A percentile compares a stretch with the other conserved stretches of the same genome.
These are phyloP conservation scores for Hanseniaspora pseudoguilliermondii DNA, from an alignment of 805 yeast genomes.

Conservation along the genomic window DNA sequence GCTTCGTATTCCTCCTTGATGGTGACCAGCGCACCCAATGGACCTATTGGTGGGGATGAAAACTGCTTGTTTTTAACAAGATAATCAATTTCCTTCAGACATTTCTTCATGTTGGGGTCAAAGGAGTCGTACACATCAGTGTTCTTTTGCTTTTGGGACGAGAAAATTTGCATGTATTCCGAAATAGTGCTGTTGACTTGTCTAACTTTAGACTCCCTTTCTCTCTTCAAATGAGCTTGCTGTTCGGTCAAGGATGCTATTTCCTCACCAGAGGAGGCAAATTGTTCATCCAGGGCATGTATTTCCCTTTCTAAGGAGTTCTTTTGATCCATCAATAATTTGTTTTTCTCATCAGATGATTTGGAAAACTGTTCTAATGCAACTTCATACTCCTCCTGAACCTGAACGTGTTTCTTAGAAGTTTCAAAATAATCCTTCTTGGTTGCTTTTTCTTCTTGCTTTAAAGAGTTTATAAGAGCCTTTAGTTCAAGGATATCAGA, in stretches of 20 bases:
- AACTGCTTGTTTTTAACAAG: slow-evolving; percentile 26
- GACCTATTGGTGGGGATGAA: slow-evolving; percentile 58
- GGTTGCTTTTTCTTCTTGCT: background rate
- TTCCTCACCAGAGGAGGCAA: slow-evolving; percentile 17
- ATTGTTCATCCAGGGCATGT: slow-evolving; percentile 18
- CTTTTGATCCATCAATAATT: slow-evolving; percentile 21
- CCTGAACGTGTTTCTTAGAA: slow-evolving; percentile 16
- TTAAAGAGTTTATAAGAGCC: background rate
- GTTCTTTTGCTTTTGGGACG: slow-evolving; percentile 22
- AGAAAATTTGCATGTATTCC: background rate
- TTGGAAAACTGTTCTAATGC: slow-evolving; percentile 17
- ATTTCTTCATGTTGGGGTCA: slow-evolving; percentile 33
- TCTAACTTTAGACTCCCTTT: background rate
- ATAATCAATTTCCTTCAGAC: slow-evolving; percentile 33
- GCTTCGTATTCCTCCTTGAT: slow-evolving; percentile 39
- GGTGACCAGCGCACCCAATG: slow-evolving; percentile 52
- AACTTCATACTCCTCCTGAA: slow-evolving; percentile 15
- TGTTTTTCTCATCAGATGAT: slow-evolving; percentile 19
- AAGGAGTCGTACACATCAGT: slow-evolving; percentile 34
- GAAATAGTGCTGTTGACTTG: background rate
- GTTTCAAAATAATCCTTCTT: slow-evolving; percentile 6
- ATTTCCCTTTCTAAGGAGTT: slow-evolving; percentile 18
- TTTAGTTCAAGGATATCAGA: background rate
- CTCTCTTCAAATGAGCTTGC: background rate
- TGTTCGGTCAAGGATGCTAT: slow-evolving; percentile 17